These are phyloP conservation scores for Scutellaria minor DNA, from an alignment of 257 asterid species.

Conservation along the genomic window DNA sequence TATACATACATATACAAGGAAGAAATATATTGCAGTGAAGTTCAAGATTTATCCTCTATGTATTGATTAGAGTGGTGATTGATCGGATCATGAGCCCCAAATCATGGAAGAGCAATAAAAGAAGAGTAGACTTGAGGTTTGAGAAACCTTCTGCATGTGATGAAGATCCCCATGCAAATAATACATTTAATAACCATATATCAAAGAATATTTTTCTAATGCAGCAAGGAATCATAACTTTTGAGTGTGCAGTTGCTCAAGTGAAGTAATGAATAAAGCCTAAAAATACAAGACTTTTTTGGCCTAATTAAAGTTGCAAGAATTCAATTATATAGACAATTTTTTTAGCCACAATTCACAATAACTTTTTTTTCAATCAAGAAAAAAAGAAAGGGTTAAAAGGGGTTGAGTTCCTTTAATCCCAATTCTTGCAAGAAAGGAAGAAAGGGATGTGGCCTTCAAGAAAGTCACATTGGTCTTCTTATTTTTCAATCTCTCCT, in stretches of 20 bases:
- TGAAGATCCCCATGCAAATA: slow-evolving; percentile 49
- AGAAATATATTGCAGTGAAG: not conserved
- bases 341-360: slow-evolving; percentile 8
- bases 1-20: not conserved
- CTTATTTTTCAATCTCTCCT: slow-evolving; percentile 45
- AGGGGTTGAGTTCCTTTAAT: not conserved
- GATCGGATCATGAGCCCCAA: slow-evolving; percentile 60
- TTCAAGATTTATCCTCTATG: not conserved
- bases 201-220: slow-evolving; percentile 36
- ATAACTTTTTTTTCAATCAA: not conserved
- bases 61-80: slow-evolving; percentile 31
- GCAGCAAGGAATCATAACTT: slow-evolving; percentile 51
- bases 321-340: not conserved
- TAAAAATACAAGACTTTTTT: too few species aligned
- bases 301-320: slow-evolving; percentile 12
- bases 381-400: not conserved
- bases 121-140: slow-evolving; percentile 40
- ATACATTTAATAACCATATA: not conserved
- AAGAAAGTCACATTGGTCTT: slow-evolving; percentile 42
- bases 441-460: slow-evolving; percentile 36
- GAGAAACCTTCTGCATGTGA: slow-evolving; percentile 47
- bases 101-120: slow-evolving; percentile 37
- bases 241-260: slow-evolving; percentile 33
- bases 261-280: slow-evolving; percentile 39
- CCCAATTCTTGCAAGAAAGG: slow-evolving; percentile 3